Conservation (phyloP, 1,284 basidiomycete species). For the Irpex rosettiformis region DNA sequence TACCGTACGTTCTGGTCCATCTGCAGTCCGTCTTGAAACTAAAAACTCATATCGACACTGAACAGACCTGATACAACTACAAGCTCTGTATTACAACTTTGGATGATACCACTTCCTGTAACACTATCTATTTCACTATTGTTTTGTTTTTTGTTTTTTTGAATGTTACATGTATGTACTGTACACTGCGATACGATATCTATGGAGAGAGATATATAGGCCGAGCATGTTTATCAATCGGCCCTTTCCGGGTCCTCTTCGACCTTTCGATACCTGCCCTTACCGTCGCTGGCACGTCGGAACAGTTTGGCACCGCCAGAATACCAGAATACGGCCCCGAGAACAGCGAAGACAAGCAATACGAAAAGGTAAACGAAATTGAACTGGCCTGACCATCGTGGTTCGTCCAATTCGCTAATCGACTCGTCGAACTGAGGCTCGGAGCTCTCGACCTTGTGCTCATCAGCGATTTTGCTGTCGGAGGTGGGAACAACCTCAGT, state of each 20-base stretch:
- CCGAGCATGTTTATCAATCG: not conserved
- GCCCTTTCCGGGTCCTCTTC: conserved; percentile 24
- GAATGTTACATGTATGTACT: not conserved
- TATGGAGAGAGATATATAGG: not conserved
- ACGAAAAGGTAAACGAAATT: conserved; percentile 21
- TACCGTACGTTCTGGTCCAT: conserved; percentile 54
- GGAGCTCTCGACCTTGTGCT: conserved; percentile 9
- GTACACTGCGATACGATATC: not conserved
- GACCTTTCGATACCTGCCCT: conserved; percentile 13
- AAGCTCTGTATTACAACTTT: not conserved
- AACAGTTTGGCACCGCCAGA: conserved; percentile 8
- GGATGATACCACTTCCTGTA: not conserved
- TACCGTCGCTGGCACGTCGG: conserved; percentile 1
- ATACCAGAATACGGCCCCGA: conserved; percentile 15
- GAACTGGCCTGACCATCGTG: conserved; percentile 17
- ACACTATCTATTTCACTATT: not conserved
- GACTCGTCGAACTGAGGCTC: conserved; percentile 5
- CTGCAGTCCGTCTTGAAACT: too few relatives aligned
- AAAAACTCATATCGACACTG: too few relatives aligned
- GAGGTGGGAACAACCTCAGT: not conserved
- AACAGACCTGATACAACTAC: conserved; percentile 1
- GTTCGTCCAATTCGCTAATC: conserved; percentile 7
- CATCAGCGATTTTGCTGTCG: not conserved
- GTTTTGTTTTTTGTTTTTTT: not conserved
- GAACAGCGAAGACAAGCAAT: conserved; percentile 8